Percentiles rank a stretch among this genome's conserved stretches.
These are phyloP conservation scores for Simmondsia chinensis DNA, from an alignment of 148 eudicot species.

Conservation along the genomic window DNA sequence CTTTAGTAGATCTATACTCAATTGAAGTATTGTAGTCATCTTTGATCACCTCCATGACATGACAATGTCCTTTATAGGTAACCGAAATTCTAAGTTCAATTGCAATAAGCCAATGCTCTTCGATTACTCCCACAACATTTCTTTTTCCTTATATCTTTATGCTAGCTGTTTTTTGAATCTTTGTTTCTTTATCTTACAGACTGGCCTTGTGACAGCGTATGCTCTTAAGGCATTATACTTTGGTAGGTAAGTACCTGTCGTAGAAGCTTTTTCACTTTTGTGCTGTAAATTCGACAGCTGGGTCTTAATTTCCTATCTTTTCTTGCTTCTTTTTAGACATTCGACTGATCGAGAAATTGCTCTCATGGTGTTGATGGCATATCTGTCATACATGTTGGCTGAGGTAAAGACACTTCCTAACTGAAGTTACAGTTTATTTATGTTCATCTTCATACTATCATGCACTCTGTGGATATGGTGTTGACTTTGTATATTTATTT, in stretches of 20 bases:
- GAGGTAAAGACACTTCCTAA: conserved; percentile 47
- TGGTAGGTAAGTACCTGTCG: conserved; percentile 44
- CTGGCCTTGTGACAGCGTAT: conserved; percentile 75
- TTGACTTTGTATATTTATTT: too few relatives aligned
- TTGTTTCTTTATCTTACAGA: conserved; percentile 23
- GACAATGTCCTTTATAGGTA: too few relatives aligned
- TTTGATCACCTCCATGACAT: too few relatives aligned
- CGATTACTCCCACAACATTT: too few relatives aligned
- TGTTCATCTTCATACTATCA: too few relatives aligned
- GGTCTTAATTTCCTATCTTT: neutral
- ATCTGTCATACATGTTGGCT: conserved; percentile 86
- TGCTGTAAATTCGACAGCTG: neutral
- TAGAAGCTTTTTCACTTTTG: neutral
- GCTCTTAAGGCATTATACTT: conserved; percentile 69
- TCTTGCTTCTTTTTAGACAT: conserved; percentile 39
- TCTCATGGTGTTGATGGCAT: conserved; percentile 80
- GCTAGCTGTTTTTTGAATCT: neutral
- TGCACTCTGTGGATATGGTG: too few relatives aligned
- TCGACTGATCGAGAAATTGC: conserved; percentile 90
- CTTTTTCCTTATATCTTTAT: neutral
- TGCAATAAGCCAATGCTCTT: too few relatives aligned
- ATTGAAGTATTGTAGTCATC: too few relatives aligned
- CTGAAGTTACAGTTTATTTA: neutral
- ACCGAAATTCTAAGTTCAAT: too few relatives aligned
- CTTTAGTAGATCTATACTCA: too few relatives aligned